These are phyloP conservation scores for Petunia axillaris DNA, from an alignment of 257 asterid genomes.

Conservation along the genomic window DNA sequence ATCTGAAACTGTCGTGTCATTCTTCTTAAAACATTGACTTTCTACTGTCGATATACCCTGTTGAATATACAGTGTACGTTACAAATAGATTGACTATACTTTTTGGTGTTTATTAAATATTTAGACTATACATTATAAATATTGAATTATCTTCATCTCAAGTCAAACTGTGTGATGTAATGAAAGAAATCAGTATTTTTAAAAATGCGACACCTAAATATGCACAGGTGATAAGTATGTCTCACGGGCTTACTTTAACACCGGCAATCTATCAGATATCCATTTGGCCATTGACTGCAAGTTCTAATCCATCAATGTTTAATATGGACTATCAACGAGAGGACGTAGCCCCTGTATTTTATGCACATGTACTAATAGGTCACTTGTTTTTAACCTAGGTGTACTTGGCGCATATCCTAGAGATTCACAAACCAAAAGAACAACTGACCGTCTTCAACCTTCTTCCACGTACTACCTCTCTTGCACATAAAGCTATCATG, in stretches of 20 bases:
- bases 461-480: too few species aligned
- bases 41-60: conserved; percentile 1
- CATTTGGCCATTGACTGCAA: background rate
- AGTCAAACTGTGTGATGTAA: background rate
- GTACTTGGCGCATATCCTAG: too few species aligned
- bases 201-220: background rate
- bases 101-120: background rate
- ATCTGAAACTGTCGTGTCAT: background rate
- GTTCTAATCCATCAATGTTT: background rate
- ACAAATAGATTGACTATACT: background rate
- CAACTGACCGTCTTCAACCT: too few species aligned
- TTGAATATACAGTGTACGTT: background rate
- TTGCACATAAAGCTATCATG: too few species aligned
- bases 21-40: conserved; percentile 6
- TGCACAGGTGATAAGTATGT: background rate
- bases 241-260: background rate
- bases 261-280: background rate
- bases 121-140: background rate
- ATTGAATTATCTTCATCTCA: conserved; percentile 8
- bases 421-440: too few species aligned
- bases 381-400: too few species aligned
- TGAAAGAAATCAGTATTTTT: background rate
- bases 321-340: background rate
- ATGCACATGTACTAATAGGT: too few species aligned
- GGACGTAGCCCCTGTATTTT: too few species aligned